Conservation (phyloP, 768 basidiomycete species). For the Tylopilus balloui region DNA sequence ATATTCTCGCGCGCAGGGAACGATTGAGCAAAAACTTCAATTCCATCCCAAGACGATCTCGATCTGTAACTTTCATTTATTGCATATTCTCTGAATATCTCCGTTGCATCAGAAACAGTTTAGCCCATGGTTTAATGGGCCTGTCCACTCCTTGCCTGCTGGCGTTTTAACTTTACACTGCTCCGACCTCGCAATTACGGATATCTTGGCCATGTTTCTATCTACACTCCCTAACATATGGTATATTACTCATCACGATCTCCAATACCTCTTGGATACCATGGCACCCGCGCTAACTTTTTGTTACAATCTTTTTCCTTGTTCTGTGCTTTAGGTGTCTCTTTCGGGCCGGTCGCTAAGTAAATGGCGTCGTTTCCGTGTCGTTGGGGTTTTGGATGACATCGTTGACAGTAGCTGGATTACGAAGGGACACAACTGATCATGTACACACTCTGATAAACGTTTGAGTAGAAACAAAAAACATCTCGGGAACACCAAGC, state of each 20-base stretch:
- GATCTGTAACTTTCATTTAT: slow-evolving; percentile 23
- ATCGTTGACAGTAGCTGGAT: slow-evolving; percentile 18
- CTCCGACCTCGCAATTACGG: slow-evolving; percentile 7
- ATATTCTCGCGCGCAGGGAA: background rate
- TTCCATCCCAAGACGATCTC: slow-evolving; percentile 4
- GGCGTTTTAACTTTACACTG: slow-evolving; percentile 3
- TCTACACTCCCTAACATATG: slow-evolving; percentile 8
- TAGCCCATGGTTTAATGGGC: slow-evolving; percentile 21
- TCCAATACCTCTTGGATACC: slow-evolving; percentile 26
- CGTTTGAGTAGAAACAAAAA: too few relatives aligned
- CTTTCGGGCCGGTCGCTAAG: slow-evolving; percentile 3
- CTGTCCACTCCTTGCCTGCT: slow-evolving; percentile 9
- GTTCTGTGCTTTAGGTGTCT: slow-evolving; percentile 6
- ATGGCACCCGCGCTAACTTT: slow-evolving; percentile 9
- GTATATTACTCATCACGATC: slow-evolving; percentile 8
- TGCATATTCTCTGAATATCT: slow-evolving; percentile 22
- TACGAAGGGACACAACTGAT: slow-evolving; percentile 4
- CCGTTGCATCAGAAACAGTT: slow-evolving; percentile 14
- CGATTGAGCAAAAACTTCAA: background rate
- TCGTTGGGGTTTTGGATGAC: slow-evolving; percentile 7
- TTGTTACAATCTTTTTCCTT: slow-evolving; percentile 1
- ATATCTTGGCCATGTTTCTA: slow-evolving; percentile 11
- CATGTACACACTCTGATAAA: slow-evolving; percentile 14
- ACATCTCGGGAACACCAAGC: too few relatives aligned
- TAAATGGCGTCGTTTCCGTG: background rate